Evolutionary conservation across 805 yeast species (phyloP).

Genomic region (Starmerella stigmatis): DNA sequence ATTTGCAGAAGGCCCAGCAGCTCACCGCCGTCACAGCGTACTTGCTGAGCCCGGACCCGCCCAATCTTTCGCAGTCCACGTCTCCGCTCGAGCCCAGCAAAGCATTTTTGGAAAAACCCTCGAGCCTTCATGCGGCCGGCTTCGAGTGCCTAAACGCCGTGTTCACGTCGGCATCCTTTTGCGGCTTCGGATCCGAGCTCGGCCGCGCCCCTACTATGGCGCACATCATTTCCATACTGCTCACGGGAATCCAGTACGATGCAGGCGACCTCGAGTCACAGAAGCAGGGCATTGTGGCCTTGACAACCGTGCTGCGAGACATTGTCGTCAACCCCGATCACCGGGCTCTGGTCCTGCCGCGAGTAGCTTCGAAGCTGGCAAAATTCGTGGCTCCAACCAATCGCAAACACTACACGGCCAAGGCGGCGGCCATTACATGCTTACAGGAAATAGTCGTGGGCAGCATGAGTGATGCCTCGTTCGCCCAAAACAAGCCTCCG

Average conservation of each 20-base stretch:
- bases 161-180: constrained; percentile 16
- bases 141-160: constrained; percentile 24
- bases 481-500: not conserved
- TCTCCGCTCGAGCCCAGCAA: not conserved
- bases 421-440: constrained; percentile 10
- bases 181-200: constrained; percentile 12
- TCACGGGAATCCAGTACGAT: constrained; percentile 23
- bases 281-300: constrained; percentile 18
- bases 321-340: constrained; percentile 15
- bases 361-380: constrained; percentile 18
- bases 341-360: constrained; percentile 20
- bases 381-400: constrained; percentile 13
- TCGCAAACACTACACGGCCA: constrained; percentile 16
- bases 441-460: constrained; percentile 6
- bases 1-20: constrained; percentile 23
- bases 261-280: constrained; percentile 18
- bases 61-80: not conserved
- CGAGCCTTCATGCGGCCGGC: constrained; percentile 25
- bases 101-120: constrained; percentile 17
- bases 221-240: constrained; percentile 21
- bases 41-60: constrained; percentile 23
- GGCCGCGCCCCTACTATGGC: constrained; percentile 24
- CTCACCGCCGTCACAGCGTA: constrained; percentile 24
- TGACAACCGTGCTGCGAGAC: constrained; percentile 12
- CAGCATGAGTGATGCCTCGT: constrained; percentile 3